phyloP scores from a whole-genome alignment of 2,329 filamentous ascomycete genomes.

The Aspergillus luchuensis region DNA sequence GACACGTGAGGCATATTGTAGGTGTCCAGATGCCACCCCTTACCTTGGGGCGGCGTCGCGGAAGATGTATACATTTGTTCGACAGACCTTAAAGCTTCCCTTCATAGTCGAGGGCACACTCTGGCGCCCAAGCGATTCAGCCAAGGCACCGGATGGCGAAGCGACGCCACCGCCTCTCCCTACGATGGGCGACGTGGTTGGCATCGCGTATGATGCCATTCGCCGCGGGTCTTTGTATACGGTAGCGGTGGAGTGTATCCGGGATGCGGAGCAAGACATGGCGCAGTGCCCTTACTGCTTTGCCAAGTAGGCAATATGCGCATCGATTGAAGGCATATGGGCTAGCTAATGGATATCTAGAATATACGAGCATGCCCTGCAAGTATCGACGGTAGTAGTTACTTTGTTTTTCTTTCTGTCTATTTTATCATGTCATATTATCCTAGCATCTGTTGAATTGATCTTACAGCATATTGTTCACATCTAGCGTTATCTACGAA shows the following conservation, averaged over 20 bases:
- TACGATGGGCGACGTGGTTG: background rate
- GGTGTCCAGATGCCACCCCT: background rate
- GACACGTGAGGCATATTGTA: background rate
- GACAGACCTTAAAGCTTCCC: background rate
- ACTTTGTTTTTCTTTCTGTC: too few species aligned
- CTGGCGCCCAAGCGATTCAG: background rate
- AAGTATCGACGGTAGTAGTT: too few species aligned
- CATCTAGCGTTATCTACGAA: too few species aligned
- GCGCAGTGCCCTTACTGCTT: background rate
- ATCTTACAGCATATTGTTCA: too few species aligned
- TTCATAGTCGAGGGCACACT: background rate
- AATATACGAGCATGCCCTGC: too few species aligned
- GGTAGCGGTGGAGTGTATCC: background rate
- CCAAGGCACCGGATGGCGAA: background rate
- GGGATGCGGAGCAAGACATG: background rate
- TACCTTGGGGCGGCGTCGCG: background rate
- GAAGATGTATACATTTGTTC: background rate
- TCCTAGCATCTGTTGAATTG: too few species aligned
- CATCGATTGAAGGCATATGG: fast-evolving
- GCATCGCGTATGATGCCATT: constrained; percentile 1
- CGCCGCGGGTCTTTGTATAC: background rate
- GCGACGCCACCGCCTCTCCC: background rate
- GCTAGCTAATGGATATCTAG: too few species aligned
- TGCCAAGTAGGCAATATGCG: too few species aligned
- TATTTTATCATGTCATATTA: too few species aligned